Evolutionary conservation across 2,329 filamentous ascomycete species (phyloP).

Genomic region (Sporothrix pallida): DNA sequence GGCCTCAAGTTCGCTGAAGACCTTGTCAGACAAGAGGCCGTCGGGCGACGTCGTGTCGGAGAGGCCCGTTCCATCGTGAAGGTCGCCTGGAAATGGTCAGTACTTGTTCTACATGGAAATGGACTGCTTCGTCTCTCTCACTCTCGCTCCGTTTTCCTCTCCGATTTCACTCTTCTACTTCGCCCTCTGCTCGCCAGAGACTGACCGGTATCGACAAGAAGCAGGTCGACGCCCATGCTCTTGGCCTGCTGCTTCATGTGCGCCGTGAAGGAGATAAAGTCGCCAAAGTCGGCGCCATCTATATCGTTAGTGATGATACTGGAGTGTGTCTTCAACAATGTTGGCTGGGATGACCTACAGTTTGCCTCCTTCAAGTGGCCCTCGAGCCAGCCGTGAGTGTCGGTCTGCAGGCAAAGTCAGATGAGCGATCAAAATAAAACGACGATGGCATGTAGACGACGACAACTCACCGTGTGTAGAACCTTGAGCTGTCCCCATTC

Average conservation of each 20-base stretch:
- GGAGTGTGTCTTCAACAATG: too few species aligned
- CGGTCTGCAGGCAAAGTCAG: slow-evolving; percentile 50
- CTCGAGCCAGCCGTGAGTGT: slow-evolving; percentile 67
- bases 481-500: slow-evolving; percentile 70
- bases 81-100: slow-evolving; percentile 49
- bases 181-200: slow-evolving; percentile 34
- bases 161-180: not conserved
- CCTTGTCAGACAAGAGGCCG: slow-evolving; percentile 58
- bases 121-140: slow-evolving; percentile 1
- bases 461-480: slow-evolving; percentile 56
- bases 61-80: slow-evolving; percentile 70
- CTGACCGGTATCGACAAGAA: slow-evolving; percentile 64
- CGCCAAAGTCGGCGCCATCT: slow-evolving; percentile 68
- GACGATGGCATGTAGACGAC: not conserved
- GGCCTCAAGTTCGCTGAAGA: slow-evolving; percentile 49
- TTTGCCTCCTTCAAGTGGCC: slow-evolving; percentile 67
- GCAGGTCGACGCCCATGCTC: slow-evolving; percentile 62
- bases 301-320: not conserved
- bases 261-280: slow-evolving; percentile 65
- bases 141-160: not conserved
- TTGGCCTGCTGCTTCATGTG: slow-evolving; percentile 65
- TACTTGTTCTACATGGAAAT: not conserved
- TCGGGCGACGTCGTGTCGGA: slow-evolving; percentile 65
- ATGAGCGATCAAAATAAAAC: not conserved
- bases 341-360: slow-evolving; percentile 41